Evolutionary conservation across 2,329 filamentous ascomycete species (phyloP).

Genomic region (Zymoseptoria ardabiliae): DNA sequence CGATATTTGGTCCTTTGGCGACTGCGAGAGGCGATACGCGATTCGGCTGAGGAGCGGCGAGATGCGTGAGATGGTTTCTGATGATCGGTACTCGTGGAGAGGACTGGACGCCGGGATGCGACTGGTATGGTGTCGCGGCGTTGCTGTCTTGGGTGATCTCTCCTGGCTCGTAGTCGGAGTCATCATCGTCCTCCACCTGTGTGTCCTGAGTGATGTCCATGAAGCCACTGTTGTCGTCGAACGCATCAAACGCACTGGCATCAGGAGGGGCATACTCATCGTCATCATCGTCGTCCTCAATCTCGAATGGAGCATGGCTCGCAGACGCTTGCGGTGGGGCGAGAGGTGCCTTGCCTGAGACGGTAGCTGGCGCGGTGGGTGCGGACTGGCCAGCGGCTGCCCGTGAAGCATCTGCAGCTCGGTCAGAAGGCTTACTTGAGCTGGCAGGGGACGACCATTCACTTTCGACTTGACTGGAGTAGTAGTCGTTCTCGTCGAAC

Average conservation of each 20-base stretch:
- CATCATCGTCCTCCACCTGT: conserved; percentile 25
- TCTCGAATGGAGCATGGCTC: conserved; percentile 18
- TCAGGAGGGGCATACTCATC: conserved; percentile 30
- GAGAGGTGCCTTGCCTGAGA: conserved; percentile 15
- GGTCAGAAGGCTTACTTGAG: conserved; percentile 37
- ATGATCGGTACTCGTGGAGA: conserved; percentile 54
- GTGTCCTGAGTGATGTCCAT: conserved; percentile 6
- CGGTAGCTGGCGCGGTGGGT: conserved; percentile 5
- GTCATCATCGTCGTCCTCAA: conserved; percentile 26
- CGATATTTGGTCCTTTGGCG: conserved; percentile 39
- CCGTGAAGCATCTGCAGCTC: conserved; percentile 33
- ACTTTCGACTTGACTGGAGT: conserved; percentile 75
- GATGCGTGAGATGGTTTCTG: conserved; percentile 53
- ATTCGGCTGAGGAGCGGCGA: conserved; percentile 69
- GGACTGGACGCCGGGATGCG: conserved; percentile 23
- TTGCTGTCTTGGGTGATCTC: conserved; percentile 26
- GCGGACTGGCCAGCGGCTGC: conserved; percentile 19
- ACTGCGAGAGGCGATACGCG: conserved; percentile 55
- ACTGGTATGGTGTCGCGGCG: conserved; percentile 10
- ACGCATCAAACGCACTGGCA: conserved; percentile 18
- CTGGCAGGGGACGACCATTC: conserved; percentile 58
- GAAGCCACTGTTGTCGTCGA: conserved; percentile 10
- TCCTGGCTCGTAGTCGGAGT: conserved; percentile 32
- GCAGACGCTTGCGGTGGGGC: conserved; percentile 3
- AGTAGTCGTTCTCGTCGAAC: conserved; percentile 89